Percentiles rank a stretch among this genome's conserved stretches.
Conservation (phyloP, 2,329 filamentous ascomycete genomes). For the Coniochaeta hoffmannii region DNA sequence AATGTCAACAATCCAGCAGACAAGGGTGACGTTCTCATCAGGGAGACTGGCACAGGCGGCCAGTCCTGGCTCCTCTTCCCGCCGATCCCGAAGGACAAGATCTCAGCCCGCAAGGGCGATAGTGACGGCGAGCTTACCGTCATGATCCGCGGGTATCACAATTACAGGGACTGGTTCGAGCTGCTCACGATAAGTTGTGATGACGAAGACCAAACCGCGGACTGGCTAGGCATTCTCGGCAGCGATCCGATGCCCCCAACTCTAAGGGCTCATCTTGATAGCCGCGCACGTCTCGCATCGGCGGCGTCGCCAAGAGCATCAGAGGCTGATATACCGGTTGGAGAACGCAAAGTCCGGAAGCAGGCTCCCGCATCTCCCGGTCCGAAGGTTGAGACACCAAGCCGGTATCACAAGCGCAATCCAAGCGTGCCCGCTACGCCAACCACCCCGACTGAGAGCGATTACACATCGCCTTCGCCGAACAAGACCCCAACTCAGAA, state of each 20-base stretch:
- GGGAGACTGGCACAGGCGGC: conserved; percentile 72
- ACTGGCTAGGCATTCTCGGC: conserved; percentile 81
- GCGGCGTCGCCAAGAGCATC: conserved; percentile 10
- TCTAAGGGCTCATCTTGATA: conserved; percentile 16
- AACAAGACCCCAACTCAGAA: conserved; percentile 32
- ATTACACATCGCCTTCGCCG: conserved; percentile 17
- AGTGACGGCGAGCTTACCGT: conserved; percentile 64
- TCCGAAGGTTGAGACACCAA: conserved; percentile 24
- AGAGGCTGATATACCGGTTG: conserved; percentile 27
- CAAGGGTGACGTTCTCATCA: conserved; percentile 81
- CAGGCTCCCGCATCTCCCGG: conserved; percentile 12
- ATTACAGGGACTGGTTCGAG: conserved; percentile 72
- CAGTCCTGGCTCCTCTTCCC: conserved; percentile 81
- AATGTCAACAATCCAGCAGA: conserved; percentile 59
- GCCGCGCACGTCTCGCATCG: conserved; percentile 5
- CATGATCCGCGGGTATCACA: conserved; percentile 71
- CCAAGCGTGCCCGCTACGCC: conserved; percentile 21
- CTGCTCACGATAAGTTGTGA: conserved; percentile 70
- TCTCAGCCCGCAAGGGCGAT: conserved; percentile 76
- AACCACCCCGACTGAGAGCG: conserved; percentile 11
- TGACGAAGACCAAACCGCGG: conserved; percentile 66
- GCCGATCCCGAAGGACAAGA: conserved; percentile 64
- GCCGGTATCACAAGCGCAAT: conserved; percentile 24
- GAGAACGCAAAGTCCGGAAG: conserved; percentile 24
- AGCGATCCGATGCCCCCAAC: conserved; percentile 39